Conservation (phyloP, 306 rosid genomes). For the Cicer chorassanicum region DNA sequence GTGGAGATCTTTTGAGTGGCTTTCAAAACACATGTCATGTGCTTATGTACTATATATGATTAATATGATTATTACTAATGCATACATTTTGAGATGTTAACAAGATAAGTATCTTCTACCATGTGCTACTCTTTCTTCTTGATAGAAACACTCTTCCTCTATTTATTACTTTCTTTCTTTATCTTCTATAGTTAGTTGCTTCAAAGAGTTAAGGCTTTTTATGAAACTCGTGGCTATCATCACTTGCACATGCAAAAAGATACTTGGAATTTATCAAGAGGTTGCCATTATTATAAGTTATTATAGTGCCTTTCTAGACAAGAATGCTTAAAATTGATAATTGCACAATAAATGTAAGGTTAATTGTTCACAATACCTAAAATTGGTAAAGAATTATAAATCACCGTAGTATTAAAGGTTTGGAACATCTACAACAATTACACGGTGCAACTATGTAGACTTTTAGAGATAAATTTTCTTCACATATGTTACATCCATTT, state of each 20-base stretch:
- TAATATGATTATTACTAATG: conserved; percentile 33
- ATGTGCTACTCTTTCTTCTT: conserved; percentile 46
- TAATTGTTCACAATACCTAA: not conserved
- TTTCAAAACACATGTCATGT: conserved; percentile 51
- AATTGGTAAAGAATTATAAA: conserved; percentile 29
- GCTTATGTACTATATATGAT: conserved; percentile 39
- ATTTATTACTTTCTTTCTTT: conserved; percentile 4
- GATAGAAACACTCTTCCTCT: not conserved
- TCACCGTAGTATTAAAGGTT: not conserved
- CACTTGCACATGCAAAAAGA: conserved; percentile 1
- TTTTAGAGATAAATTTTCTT: too few relatives aligned
- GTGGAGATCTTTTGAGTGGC: conserved; percentile 48
- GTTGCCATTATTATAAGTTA: not conserved
- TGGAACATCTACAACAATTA: too few relatives aligned
- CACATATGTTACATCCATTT: too few relatives aligned
- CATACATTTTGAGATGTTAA: conserved; percentile 31
- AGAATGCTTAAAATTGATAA: conserved; percentile 23
- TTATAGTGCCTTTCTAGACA: conserved; percentile 5
- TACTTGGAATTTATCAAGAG: not conserved
- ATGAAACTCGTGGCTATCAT: not conserved
- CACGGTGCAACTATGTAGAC: too few relatives aligned
- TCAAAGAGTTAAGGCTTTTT: not conserved
- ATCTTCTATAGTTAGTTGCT: not conserved
- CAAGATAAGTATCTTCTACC: conserved; percentile 50
- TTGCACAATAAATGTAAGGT: not conserved